Conservation (phyloP, 202 grass and related monocot species). For the Musa balbisiana region DNA sequence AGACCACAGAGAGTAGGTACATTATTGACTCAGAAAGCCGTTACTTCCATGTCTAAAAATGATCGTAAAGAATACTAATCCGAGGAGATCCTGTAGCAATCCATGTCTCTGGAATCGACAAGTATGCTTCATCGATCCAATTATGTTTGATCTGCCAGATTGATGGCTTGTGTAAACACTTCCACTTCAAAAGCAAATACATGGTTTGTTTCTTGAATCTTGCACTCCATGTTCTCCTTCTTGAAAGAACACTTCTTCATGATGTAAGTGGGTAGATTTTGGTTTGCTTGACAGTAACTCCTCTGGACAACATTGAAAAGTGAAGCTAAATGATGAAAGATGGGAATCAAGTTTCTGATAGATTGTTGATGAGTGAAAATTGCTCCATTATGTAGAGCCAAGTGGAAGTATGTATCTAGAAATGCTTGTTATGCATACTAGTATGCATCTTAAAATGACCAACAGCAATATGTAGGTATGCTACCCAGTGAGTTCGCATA, state of each 20-base stretch:
- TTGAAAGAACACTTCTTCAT: neutral
- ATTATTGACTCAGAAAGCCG: neutral
- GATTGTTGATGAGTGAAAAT: too few relatives aligned
- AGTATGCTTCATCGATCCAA: neutral
- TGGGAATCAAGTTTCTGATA: too few relatives aligned
- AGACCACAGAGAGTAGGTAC: neutral
- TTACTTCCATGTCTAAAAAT: neutral
- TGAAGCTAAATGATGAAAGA: too few relatives aligned
- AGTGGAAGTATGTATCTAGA: too few relatives aligned
- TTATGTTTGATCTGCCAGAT: conserved; percentile 14
- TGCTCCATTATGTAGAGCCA: too few relatives aligned
- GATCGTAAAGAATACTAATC: neutral
- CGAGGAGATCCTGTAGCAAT: neutral
- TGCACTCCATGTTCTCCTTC: neutral
- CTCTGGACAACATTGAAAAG: too few relatives aligned
- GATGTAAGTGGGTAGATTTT: too few relatives aligned
- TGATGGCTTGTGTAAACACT: conserved; percentile 10
- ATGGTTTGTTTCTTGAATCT: conserved; percentile 6
- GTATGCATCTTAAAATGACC: too few relatives aligned
- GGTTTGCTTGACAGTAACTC: too few relatives aligned
- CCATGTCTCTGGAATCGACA: conserved; percentile 12
- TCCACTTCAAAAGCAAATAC: conserved; percentile 1
- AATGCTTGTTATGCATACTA: too few relatives aligned
- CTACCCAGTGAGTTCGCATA: too few relatives aligned
- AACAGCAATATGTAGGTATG: too few relatives aligned